phyloP scores from a whole-genome alignment of 2,329 filamentous ascomycete species.

The Colletotrichum sp. region DNA sequence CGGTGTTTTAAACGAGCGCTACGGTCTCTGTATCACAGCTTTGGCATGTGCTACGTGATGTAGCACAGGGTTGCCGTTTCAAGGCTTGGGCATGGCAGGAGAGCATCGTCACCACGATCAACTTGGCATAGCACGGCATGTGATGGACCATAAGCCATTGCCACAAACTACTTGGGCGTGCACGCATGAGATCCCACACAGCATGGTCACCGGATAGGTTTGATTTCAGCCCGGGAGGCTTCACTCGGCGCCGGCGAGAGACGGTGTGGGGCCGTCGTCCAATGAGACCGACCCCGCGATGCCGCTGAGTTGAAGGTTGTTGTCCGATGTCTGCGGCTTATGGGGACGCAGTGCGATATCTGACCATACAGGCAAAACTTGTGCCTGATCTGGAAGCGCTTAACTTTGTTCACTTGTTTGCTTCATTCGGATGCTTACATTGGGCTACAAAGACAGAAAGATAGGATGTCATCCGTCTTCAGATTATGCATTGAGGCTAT shows the following conservation, averaged over 20 bases:
- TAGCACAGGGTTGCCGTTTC: neutral
- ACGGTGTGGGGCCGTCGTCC: conserved; percentile 2
- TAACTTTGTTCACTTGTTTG: neutral
- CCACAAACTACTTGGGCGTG: neutral
- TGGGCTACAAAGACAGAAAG: neutral
- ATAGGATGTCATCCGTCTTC: neutral
- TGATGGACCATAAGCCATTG: neutral
- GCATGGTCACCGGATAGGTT: neutral
- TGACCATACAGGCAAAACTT: neutral
- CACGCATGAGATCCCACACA: neutral
- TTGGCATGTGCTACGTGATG: neutral
- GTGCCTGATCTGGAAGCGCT: neutral
- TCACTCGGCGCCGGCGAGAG: neutral
- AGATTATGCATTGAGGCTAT: neutral
- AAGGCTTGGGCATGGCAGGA: neutral
- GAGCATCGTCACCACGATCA: neutral
- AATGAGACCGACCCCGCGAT: neutral
- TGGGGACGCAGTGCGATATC: neutral
- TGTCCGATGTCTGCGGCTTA: conserved; percentile 1
- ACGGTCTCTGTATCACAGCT: neutral
- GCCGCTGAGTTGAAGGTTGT: neutral
- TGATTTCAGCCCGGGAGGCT: neutral
- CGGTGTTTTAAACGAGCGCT: neutral
- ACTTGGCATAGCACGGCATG: neutral
- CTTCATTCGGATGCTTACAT: conserved; percentile 2